Conservation (phyloP, 1,284 basidiomycete species). For the Melampsora americana region DNA sequence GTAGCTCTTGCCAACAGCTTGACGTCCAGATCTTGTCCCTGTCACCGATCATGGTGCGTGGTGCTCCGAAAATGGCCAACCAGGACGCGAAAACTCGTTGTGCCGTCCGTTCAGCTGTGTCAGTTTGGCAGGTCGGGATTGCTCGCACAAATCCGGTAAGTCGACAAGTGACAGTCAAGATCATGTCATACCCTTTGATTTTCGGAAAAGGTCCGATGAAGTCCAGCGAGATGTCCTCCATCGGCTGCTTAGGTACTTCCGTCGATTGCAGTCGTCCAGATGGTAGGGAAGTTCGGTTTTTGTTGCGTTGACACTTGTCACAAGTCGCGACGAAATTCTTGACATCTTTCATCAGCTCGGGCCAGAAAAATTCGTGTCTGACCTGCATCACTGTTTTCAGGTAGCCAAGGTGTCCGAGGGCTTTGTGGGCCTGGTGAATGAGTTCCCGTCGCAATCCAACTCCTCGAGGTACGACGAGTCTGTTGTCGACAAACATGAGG, state of each 20-base stretch:
- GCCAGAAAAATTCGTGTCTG: neutral
- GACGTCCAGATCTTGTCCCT: neutral
- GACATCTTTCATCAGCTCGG: neutral
- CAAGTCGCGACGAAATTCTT: neutral
- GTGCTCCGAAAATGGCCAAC: neutral
- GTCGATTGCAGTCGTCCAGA: neutral
- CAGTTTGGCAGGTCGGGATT: neutral
- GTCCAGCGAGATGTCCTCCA: neutral
- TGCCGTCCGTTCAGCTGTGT: neutral
- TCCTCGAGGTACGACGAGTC: neutral
- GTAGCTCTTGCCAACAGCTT: neutral
- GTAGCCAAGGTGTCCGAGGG: neutral
- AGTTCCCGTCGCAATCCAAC: neutral
- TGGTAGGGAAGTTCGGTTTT: neutral
- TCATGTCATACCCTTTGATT: neutral
- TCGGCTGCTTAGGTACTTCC: neutral
- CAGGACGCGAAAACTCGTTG: neutral
- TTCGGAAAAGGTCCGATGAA: neutral
- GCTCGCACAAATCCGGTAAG: neutral
- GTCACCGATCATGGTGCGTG: neutral
- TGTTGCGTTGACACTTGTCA: neutral
- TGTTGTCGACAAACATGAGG: neutral
- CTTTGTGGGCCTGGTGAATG: neutral
- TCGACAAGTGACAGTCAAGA: no score
- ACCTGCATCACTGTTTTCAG: neutral